A percentile compares a stretch with the other conserved stretches of the same genome.
These are phyloP conservation scores for Tolypocladium endophyticum DNA, from an alignment of 2,329 filamentous ascomycete species.

Conservation along the genomic window DNA sequence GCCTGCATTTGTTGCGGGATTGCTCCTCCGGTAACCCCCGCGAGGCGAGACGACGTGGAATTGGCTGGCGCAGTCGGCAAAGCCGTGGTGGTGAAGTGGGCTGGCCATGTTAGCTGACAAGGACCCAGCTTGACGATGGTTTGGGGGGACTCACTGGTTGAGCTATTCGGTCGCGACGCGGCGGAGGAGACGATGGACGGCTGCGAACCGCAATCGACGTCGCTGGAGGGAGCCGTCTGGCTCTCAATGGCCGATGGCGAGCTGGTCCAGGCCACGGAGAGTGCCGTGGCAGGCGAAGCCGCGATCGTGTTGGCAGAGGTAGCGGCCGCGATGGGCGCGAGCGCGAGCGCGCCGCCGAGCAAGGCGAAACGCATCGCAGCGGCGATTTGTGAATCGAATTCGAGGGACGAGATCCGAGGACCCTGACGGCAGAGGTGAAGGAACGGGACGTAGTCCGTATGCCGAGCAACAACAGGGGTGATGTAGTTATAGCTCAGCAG, in stretches of 20 bases:
- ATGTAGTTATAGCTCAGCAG: not conserved
- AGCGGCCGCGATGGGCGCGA: constrained; percentile 7
- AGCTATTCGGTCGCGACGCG: not conserved
- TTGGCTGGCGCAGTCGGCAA: constrained; percentile 11
- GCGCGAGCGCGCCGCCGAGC: constrained; percentile 5
- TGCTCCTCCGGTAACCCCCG: constrained; percentile 20
- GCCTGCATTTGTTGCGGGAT: constrained; percentile 20
- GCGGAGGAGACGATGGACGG: not conserved
- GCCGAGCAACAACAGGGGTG: not conserved
- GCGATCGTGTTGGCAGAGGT: constrained; percentile 5
- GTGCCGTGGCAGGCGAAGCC: constrained; percentile 1
- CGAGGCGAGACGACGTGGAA: constrained; percentile 13
- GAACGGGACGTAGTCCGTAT: not conserved
- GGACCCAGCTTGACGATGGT: not conserved
- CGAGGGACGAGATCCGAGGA: not conserved
- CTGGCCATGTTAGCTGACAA: constrained; percentile 4
- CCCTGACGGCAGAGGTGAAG: not conserved
- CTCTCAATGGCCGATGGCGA: not conserved
- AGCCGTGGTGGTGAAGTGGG: constrained; percentile 1
- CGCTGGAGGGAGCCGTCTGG: not conserved
- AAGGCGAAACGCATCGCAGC: constrained; percentile 9
- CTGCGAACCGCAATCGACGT: not conserved
- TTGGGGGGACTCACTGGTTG: not conserved
- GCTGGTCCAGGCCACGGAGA: constrained; percentile 1
- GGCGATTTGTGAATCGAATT: not conserved